These are phyloP conservation scores for Dalbergia oliveri DNA, from an alignment of 306 rosid genomes.

Conservation along the genomic window DNA sequence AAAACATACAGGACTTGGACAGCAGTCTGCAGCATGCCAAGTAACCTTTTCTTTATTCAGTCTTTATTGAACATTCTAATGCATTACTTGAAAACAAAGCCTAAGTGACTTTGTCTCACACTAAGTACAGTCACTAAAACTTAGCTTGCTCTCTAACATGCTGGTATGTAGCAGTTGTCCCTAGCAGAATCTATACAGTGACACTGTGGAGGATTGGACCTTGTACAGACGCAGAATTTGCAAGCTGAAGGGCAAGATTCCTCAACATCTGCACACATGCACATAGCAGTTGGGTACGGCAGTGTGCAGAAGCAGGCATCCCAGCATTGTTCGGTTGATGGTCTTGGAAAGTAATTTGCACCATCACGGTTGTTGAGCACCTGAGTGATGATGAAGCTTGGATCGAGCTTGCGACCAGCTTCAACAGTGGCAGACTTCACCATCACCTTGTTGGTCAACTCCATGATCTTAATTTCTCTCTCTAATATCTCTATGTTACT, in stretches of 20 bases:
- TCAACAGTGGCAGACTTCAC: neutral
- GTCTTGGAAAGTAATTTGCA: too few relatives aligned
- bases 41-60: neutral
- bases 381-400: neutral
- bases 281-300: neutral
- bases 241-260: constrained; percentile 11
- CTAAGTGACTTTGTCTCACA: neutral
- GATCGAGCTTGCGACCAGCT: constrained; percentile 3
- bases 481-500: too few relatives aligned
- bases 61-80: neutral
- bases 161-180: constrained; percentile 2
- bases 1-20: neutral
- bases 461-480: too few relatives aligned
- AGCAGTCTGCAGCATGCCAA: neutral
- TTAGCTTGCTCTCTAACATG: neutral
- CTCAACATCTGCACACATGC: neutral
- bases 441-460: neutral
- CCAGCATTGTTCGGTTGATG: constrained; percentile 23
- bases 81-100: constrained; percentile 7
- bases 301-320: neutral
- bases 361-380: neutral
- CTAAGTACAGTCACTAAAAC: too few relatives aligned
- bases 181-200: neutral
- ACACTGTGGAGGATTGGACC: constrained; percentile 21
- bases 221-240: neutral